Conservation (phyloP, 2,329 filamentous ascomycete genomes). For the Leptographium lundbergii region DNA sequence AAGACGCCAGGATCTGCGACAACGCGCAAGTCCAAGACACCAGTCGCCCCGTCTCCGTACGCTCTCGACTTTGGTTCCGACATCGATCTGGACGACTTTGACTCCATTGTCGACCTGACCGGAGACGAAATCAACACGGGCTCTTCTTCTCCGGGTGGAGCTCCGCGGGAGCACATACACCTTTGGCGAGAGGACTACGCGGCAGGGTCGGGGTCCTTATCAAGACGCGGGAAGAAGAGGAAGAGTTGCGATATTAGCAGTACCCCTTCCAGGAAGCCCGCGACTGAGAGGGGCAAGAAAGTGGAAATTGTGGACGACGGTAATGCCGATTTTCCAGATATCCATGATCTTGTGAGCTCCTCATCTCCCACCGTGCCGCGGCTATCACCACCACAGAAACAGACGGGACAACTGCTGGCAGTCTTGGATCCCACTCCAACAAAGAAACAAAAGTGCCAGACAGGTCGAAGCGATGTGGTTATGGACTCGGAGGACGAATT, state of each 20-base stretch:
- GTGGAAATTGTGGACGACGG: conserved; percentile 10
- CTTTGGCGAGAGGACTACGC: conserved; percentile 32
- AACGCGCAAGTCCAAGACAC: conserved; percentile 11
- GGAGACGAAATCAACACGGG: conserved; percentile 15
- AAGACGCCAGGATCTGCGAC: neutral
- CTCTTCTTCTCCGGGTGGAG: conserved; percentile 4
- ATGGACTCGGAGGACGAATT: conserved; percentile 47
- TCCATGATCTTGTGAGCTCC: conserved; percentile 31
- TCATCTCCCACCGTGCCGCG: conserved; percentile 17
- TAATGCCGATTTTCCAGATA: conserved; percentile 39
- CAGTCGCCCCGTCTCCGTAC: conserved; percentile 18
- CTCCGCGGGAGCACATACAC: conserved; percentile 20
- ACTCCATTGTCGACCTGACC: conserved; percentile 22
- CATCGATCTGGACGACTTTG: conserved; percentile 16
- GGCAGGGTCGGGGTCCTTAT: conserved; percentile 22
- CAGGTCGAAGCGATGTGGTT: conserved; percentile 24
- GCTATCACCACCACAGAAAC: neutral
- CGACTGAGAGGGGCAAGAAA: conserved; percentile 10
- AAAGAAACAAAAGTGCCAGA: conserved; percentile 7
- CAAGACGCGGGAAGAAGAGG: conserved; percentile 34
- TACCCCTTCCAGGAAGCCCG: neutral
- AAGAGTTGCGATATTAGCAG: conserved; percentile 34
- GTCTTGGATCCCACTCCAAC: conserved; percentile 4
- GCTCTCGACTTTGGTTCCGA: conserved; percentile 12
- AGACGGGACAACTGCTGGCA: neutral